Base-by-base conservation (phyloP, 2,329 filamentous ascomycete species). In the Botryotinia convoluta region DNA sequence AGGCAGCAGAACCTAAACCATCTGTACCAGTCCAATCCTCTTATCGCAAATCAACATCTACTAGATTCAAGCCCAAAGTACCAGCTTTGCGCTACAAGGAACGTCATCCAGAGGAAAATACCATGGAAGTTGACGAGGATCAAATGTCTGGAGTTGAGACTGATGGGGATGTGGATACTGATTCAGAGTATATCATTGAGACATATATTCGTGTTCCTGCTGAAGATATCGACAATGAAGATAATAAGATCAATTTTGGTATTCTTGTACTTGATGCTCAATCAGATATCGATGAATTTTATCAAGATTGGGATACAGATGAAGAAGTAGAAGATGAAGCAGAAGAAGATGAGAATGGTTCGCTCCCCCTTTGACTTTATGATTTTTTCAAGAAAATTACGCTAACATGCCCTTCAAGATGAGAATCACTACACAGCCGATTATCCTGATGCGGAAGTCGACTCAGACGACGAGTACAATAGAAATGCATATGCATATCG, bases 381-480 rank as follows among this genome's bases (percentile, higher is more conserved):
- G 1, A 39, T 29, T 3, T 12, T 59, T 26, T 1, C 57, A 18
- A 59, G 59, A 42, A 44, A 4, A 54, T n/a, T 39, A 39, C 35
- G 67, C 76, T 77, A 78, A 77, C 44, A 16, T 2, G 10, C 48
- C 60, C 2, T 3, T 6, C n/a, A 74, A 90, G 91, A 92, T 51
- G 92, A 95, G 80, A 91, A 93, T 78, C 90, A 93, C 81, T 94
- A 94, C 79, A 89, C 90, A 5, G 91, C 92, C 71, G 92, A 95
- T 80, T 95, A 95, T 77, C 92, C 92, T 0, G 92, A 95, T 75
- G 92, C 95, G 71, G 92, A 95, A 80, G 86, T 94, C 22, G 90
- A 89, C 62, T 91, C 89, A 26, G 92, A 94, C 77, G 90, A 92
- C 76, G 90, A 92, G 80, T 88, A 86, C 75, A 87, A 85, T 61